These are phyloP conservation scores for Hypoxylon sp. DNA, from an alignment of 2,329 filamentous ascomycete genomes.

Conservation along the genomic window DNA sequence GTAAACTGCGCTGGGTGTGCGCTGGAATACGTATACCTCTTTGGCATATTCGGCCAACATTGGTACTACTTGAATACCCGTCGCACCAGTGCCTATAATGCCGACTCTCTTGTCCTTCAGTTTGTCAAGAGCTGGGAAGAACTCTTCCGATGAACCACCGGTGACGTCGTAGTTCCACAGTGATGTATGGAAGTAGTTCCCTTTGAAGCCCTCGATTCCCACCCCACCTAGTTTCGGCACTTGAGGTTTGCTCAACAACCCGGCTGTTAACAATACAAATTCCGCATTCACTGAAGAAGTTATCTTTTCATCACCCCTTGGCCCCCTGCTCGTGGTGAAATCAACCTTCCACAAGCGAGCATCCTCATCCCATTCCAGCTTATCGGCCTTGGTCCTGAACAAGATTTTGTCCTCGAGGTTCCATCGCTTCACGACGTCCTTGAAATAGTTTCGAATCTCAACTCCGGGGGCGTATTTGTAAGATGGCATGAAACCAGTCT, in stretches of 20 bases:
- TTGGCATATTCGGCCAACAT: slow-evolving; percentile 63
- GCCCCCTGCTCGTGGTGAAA: slow-evolving; percentile 51
- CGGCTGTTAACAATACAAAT: slow-evolving; percentile 59
- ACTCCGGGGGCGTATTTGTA: slow-evolving; percentile 58
- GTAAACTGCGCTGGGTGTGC: slow-evolving; percentile 61
- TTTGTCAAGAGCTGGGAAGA: slow-evolving; percentile 58
- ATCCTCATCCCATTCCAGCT: slow-evolving; percentile 64
- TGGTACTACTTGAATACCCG: slow-evolving; percentile 63
- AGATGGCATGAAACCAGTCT: slow-evolving; percentile 71
- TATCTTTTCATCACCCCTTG: slow-evolving; percentile 44
- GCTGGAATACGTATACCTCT: slow-evolving; percentile 70
- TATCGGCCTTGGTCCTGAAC: slow-evolving; percentile 63
- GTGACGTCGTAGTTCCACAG: slow-evolving; percentile 63
- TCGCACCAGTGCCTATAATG: slow-evolving; percentile 67
- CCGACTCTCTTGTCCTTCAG: slow-evolving; percentile 64
- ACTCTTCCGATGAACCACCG: slow-evolving; percentile 58
- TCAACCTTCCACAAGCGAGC: slow-evolving; percentile 47
- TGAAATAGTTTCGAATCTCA: slow-evolving; percentile 63
- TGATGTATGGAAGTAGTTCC: slow-evolving; percentile 62
- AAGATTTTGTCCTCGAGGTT: slow-evolving; percentile 61
- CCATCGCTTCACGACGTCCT: slow-evolving; percentile 62
- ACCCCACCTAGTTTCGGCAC: slow-evolving; percentile 58
- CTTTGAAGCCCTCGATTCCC: slow-evolving; percentile 60
- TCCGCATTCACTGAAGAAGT: slow-evolving; percentile 57
- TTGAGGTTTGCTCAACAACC: slow-evolving; percentile 60